Evolutionary conservation across 495 filamentous ascomycete species (phyloP), one percentile per base, ranked within the genome.

Genomic region (Aspergillus ostianus): DNA sequence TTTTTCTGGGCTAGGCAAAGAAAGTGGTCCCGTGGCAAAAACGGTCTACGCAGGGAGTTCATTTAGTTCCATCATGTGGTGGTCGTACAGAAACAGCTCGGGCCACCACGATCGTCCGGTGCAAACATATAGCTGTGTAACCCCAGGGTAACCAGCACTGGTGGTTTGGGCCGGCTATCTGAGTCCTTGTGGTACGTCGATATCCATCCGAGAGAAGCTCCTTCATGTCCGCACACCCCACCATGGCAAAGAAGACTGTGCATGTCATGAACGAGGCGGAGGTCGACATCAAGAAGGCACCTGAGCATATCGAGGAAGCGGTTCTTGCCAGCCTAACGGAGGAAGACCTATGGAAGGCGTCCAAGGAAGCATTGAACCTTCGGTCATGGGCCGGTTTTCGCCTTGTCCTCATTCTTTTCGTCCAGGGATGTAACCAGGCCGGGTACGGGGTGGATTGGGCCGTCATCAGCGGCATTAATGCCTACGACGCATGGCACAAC

Each of bases 371-470:
- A 9, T 58, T 76, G 12, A 60, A 27, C 5, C 47, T 74, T 23
- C 60, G 62, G 48, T 78, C 75, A 30, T 69, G 64, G 71, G 62
- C 73, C 18, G 70, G 67, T 15, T 54, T 75, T 47, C 70, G 76
- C 17, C 60, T 79, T 7, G 58, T 51, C 29, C 63, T 70, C 20
- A 73, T 77, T 30, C 72, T 78, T 67, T 70, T 77, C 47, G 67
- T 78, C 12, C 69, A 73, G 53, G 73, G 74, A 32, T 78, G 74
- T 53, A 73, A 76, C 53, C 71, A 73, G 56, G 75, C 76, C 20
- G 74, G 75, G 15, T 78, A 68, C 61, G 74, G 74, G 45, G 68
- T 78, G 23, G 77, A 78, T 56, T 78, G 77, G 77, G 70, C 67
- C 6, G 73, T 77, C 13, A 78, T 78, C 45, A 58, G 71, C 49